Evolutionary conservation across 352 stramenopile species (phyloP).

Genomic region (Elongisporangium undulatum): DNA sequence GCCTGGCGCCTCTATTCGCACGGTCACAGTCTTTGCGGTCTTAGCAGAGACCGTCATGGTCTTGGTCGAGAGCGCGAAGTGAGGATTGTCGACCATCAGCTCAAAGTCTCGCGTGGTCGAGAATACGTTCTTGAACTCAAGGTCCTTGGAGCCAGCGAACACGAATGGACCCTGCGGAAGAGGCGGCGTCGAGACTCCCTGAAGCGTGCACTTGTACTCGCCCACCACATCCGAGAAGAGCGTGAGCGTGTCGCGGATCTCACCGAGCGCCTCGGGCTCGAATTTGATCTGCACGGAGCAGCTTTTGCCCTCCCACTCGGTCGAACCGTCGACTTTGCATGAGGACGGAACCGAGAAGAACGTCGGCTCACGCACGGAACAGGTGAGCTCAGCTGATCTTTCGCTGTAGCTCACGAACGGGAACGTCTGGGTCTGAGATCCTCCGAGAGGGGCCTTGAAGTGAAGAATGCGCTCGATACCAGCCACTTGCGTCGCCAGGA

Average conservation of each 20-base stretch:
- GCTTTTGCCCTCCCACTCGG: slow-evolving; percentile 71
- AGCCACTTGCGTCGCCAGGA: slow-evolving; percentile 68
- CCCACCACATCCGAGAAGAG: slow-evolving; percentile 59
- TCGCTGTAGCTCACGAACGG: slow-evolving; percentile 59
- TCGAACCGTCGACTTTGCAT: slow-evolving; percentile 42
- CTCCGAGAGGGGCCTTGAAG: slow-evolving; percentile 82
- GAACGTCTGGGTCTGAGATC: slow-evolving; percentile 74
- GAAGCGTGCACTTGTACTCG: slow-evolving; percentile 82
- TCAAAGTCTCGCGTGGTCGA: slow-evolving; percentile 67
- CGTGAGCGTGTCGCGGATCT: slow-evolving; percentile 74
- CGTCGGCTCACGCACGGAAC: slow-evolving; percentile 43
- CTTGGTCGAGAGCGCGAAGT: slow-evolving; percentile 54
- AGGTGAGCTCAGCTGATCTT: slow-evolving; percentile 41
- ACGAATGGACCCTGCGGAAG: slow-evolving; percentile 84
- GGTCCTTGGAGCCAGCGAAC: slow-evolving; percentile 50
- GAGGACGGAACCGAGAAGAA: slow-evolving; percentile 65
- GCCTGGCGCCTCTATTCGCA: slow-evolving; percentile 43
- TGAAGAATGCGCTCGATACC: slow-evolving; percentile 62
- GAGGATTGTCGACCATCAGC: slow-evolving; percentile 70
- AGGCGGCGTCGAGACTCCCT: slow-evolving; percentile 69
- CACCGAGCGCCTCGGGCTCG: slow-evolving; percentile 85
- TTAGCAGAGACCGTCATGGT: slow-evolving; percentile 73
- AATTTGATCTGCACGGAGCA: slow-evolving; percentile 76
- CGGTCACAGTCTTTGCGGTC: slow-evolving; percentile 39
- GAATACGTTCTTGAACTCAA: slow-evolving; percentile 92